Base-by-base conservation (phyloP, 2,329 filamentous ascomycete species). In the Fusarium sarcochroum region DNA sequence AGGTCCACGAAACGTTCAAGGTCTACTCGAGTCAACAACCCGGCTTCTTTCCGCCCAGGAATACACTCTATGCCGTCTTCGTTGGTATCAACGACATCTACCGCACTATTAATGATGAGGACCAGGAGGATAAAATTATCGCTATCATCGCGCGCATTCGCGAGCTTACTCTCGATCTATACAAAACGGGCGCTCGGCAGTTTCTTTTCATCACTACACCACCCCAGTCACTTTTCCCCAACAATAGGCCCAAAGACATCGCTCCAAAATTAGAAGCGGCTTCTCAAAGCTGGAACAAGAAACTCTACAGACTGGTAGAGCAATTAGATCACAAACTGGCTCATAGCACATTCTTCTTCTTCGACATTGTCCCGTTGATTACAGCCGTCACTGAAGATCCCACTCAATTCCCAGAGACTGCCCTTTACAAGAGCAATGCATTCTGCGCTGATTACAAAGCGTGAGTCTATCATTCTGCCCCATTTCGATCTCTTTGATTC, bases 41-140 rank as follows among this genome's bases (percentile, higher is more conserved):
- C 4, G 34, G 13, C 1, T 21, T 48, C 10, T 64, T 64, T 30
- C 10, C 47, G 2, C 46, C 46, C 0, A 58, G 41, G 5, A 30
- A 27, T 27, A 64, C 59, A 0, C 52, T 64, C 0, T 64, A 48
- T 42, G 45, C 52, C 11, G 3, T 64, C 0, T 64, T 64, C 7
- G 64, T 64, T 20, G 61, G 61, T 2, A 64, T 64, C 17, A 64
- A 64, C 20, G 61, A 64, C 7, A 64, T 64, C 21, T 64, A 64
- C 15, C 52, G 61, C 17, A 64, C 61, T 3, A 64, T 64, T 18
- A 45, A 34, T 15, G 20, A 64, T 3, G 35, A 25, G 1, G 6
- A 58, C 13, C 61, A 64, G 4, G 32, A 52, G 18, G 30, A 58
- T 1, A 47, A 21, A 0, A 50, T 64, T 2, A 3, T 34, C 1